These are phyloP conservation scores for Drechslerella dactyloides DNA, from an alignment of 2,329 filamentous ascomycete genomes.

Conservation along the genomic window DNA sequence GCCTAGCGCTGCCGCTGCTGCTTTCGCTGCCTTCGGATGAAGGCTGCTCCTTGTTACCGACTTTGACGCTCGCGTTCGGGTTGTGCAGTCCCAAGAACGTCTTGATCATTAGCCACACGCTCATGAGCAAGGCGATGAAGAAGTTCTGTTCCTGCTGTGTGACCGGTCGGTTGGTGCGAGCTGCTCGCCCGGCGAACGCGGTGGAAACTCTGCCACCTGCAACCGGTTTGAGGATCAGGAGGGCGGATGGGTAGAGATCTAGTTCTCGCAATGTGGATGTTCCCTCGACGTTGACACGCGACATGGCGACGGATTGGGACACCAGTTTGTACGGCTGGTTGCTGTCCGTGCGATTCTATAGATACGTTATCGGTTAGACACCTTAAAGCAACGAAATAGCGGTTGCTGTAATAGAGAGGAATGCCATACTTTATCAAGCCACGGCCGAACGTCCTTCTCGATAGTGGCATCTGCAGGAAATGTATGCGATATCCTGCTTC, in stretches of 20 bases:
- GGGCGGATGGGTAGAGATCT: constrained; percentile 39
- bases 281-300: constrained; percentile 35
- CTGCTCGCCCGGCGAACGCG: constrained; percentile 26
- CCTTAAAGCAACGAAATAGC: constrained; percentile 6
- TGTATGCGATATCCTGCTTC: constrained; percentile 28
- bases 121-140: constrained; percentile 33
- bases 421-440: constrained; percentile 35
- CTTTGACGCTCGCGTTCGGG: constrained; percentile 18
- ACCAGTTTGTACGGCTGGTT: constrained; percentile 42
- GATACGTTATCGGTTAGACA: neutral
- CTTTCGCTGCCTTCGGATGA: constrained; percentile 1
- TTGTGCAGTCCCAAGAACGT: constrained; percentile 38
- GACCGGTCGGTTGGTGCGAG: neutral
- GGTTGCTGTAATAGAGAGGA: neutral
- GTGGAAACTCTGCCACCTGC: constrained; percentile 17
- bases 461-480: constrained; percentile 25
- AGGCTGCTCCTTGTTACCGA: constrained; percentile 18
- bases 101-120: constrained; percentile 44
- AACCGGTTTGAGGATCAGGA: constrained; percentile 39
- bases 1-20: neutral
- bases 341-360: constrained; percentile 37
- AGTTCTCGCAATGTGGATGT: constrained; percentile 23
- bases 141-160: constrained; percentile 41
- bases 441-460: constrained; percentile 34
- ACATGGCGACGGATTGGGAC: constrained; percentile 14